Percentiles rank a stretch among this genome's conserved stretches.
phyloP scores from a whole-genome alignment of 345 rosid species.

The Arabidopsis suecica region DNA sequence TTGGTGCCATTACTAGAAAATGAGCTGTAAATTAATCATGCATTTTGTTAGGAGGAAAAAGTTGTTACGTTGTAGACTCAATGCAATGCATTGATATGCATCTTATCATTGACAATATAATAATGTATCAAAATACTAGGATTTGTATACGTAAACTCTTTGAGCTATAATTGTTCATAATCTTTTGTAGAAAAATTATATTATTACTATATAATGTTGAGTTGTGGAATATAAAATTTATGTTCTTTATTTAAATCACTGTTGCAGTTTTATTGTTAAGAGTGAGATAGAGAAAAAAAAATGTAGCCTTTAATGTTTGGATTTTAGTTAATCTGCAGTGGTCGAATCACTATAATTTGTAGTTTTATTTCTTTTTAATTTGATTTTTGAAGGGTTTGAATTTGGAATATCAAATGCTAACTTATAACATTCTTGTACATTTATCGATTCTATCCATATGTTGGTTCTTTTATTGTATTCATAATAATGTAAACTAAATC shows the following conservation, averaged over 20 bases:
- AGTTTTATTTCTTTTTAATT: background rate
- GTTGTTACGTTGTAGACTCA: background rate
- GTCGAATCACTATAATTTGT: background rate
- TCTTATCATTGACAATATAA: constrained; percentile 12
- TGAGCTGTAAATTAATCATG: constrained; percentile 30
- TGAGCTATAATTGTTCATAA: background rate
- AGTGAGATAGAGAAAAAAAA: background rate
- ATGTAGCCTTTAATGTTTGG: background rate
- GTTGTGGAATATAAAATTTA: background rate
- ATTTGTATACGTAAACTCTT: background rate
- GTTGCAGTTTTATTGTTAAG: background rate
- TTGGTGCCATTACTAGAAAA: constrained; percentile 8
- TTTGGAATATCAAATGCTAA: background rate
- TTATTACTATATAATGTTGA: background rate
- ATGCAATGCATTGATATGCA: constrained; percentile 11
- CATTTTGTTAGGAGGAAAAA: constrained; percentile 4
- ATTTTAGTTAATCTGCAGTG: background rate
- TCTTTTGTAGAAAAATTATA: background rate
- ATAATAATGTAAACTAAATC: background rate
- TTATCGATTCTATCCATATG: background rate
- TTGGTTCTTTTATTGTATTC: background rate
- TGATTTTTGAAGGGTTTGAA: too few relatives aligned
- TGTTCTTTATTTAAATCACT: background rate
- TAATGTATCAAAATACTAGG: constrained; percentile 15
- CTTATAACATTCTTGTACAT: background rate